Conservation (phyloP, 2,329 filamentous ascomycete species). For the Beauveria caledonica region DNA sequence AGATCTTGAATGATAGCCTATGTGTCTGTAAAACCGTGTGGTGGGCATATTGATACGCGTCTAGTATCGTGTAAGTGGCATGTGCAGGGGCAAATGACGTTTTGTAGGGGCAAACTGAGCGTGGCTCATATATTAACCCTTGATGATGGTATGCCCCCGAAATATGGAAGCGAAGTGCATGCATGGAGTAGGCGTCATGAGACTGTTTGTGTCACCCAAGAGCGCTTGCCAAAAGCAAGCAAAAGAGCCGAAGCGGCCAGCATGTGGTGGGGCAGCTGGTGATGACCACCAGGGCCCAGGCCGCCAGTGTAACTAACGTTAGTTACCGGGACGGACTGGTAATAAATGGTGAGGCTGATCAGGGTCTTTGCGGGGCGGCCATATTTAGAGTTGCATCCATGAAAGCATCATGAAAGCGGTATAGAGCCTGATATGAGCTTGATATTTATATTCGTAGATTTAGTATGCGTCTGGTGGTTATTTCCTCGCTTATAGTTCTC, state of each 20-base stretch:
- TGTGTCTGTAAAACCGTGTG: neutral
- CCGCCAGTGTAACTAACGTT: too few relatives aligned
- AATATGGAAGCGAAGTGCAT: neutral
- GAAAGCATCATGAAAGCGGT: too few relatives aligned
- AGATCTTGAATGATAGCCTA: neutral
- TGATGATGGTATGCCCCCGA: neutral
- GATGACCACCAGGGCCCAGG: neutral
- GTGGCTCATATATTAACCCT: neutral
- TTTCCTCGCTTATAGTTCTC: too few relatives aligned
- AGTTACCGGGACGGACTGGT: too few relatives aligned
- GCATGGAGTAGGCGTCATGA: neutral
- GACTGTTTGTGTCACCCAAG: neutral
- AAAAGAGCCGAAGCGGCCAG: too few relatives aligned
- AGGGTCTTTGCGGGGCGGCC: slow-evolving; percentile 4
- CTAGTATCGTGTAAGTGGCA: neutral
- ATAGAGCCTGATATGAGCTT: too few relatives aligned
- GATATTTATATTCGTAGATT: too few relatives aligned
- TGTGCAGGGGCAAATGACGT: neutral
- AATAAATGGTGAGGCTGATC: slow-evolving; percentile 3
- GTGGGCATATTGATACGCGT: neutral
- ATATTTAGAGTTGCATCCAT: neutral
- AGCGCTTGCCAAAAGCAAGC: neutral
- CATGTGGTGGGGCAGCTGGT: neutral
- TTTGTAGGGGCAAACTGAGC: neutral
- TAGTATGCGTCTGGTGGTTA: too few relatives aligned